Evolutionary conservation across 805 yeast genomes (phyloP).

Genomic region (Blastobotrys chiropterorum): DNA sequence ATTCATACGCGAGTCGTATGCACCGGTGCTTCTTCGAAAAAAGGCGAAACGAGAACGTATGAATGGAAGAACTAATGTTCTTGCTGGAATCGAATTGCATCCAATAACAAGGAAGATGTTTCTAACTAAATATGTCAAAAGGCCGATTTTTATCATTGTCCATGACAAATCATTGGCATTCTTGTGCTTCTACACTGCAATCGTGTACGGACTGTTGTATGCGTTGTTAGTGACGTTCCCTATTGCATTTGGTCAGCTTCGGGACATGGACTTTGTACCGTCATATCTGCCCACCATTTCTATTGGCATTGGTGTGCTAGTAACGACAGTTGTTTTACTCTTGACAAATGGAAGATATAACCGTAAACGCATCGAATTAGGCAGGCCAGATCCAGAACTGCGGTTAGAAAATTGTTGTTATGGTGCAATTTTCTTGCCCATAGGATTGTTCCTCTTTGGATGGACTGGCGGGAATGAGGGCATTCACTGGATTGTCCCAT

Average conservation of each 20-base stretch:
- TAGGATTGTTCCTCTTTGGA: constrained; percentile 77
- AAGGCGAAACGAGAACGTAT: constrained; percentile 45
- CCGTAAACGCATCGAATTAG: background rate
- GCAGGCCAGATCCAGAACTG: background rate
- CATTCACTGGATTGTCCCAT: background rate
- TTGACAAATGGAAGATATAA: background rate
- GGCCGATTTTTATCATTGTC: constrained; percentile 49
- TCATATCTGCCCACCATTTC: constrained; percentile 36
- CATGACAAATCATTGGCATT: constrained; percentile 61
- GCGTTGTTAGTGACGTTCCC: constrained; percentile 70
- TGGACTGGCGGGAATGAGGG: constrained; percentile 62
- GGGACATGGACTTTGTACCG: constrained; percentile 4
- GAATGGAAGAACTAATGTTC: constrained; percentile 15
- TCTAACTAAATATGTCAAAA: constrained; percentile 39
- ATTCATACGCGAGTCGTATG: constrained; percentile 52
- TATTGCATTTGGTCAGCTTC: constrained; percentile 45
- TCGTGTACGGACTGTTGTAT: constrained; percentile 72
- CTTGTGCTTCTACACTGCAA: constrained; percentile 64
- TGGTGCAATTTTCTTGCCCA: constrained; percentile 64
- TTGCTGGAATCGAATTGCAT: constrained; percentile 41
- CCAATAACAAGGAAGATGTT: constrained; percentile 10
- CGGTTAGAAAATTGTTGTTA: constrained; percentile 19
- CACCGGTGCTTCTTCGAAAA: constrained; percentile 44
- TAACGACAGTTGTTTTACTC: background rate
- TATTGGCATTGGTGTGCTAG: constrained; percentile 41